Conservation (phyloP, 2,329 filamentous ascomycete genomes). For the Madurella mycetomatis region DNA sequence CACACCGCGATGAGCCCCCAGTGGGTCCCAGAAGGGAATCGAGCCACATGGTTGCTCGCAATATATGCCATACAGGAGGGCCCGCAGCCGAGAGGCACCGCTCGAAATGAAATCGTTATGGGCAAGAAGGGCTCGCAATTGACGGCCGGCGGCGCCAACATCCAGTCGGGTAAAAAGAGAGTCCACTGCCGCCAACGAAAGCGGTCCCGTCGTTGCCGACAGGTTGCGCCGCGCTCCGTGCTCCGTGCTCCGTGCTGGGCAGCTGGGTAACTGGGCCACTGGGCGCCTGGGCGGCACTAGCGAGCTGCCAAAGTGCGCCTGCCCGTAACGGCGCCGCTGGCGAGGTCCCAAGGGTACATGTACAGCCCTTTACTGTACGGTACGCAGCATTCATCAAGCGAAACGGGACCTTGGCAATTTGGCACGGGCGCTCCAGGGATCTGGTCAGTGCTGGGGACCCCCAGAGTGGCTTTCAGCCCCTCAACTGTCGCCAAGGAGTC, state of each 20-base stretch:
- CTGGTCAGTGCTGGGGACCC: constrained; percentile 9
- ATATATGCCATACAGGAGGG: constrained; percentile 16
- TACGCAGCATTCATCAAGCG: too few species aligned
- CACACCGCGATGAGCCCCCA: not conserved
- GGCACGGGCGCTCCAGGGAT: constrained; percentile 18
- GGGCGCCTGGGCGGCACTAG: too few species aligned
- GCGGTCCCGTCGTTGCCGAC: constrained; percentile 1
- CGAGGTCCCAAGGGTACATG: too few species aligned
- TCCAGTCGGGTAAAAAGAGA: constrained; percentile 21
- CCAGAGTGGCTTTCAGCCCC: constrained; percentile 18
- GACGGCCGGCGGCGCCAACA: constrained; percentile 1
- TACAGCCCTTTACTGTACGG: too few species aligned
- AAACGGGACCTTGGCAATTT: not conserved
- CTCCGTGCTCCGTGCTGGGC: too few species aligned
- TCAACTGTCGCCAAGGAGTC: constrained; percentile 12
- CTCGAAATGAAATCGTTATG: constrained; percentile 13
- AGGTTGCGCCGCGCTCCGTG: not conserved
- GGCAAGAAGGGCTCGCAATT: constrained; percentile 7
- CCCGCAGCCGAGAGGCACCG: constrained; percentile 1
- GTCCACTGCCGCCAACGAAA: not conserved
- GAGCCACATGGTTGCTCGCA: constrained; percentile 7
- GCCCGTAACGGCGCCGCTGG: too few species aligned
- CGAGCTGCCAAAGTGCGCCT: too few species aligned
- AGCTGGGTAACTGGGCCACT: too few species aligned
- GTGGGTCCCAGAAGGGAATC: not conserved